Percentiles rank a stretch among this genome's conserved stretches.
Evolutionary conservation across 331 rosid species (phyloP).

Genomic region (Dryas integrifolia): DNA sequence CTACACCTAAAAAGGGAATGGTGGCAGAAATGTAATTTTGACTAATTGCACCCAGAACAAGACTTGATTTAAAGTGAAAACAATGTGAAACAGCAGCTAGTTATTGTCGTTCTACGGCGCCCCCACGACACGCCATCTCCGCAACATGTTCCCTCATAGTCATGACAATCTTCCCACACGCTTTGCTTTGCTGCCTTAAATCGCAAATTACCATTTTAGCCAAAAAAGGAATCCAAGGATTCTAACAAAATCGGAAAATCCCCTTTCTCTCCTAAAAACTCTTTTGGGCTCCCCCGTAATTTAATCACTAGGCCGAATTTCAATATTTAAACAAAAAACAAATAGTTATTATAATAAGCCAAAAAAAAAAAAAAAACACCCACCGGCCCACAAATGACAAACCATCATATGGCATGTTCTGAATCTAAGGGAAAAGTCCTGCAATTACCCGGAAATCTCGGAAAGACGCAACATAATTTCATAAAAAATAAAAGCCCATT

Average conservation of each 20-base stretch:
- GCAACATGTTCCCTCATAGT: constrained; percentile 24
- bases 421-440: constrained; percentile 17
- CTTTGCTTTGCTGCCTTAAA: constrained; percentile 1
- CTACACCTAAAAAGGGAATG: background rate
- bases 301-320: constrained; percentile 8
- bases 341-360: background rate
- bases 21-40: constrained; percentile 29
- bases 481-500: constrained; percentile 24
- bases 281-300: constrained; percentile 1
- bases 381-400: constrained; percentile 30
- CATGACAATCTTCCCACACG: constrained; percentile 15
- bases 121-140: constrained; percentile 35
- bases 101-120: constrained; percentile 1
- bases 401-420: constrained; percentile 31
- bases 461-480: constrained; percentile 25
- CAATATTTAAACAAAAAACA: constrained; percentile 2
- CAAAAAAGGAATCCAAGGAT: constrained; percentile 21
- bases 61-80: background rate
- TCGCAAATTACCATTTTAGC: background rate
- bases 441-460: constrained; percentile 43
- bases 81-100: constrained; percentile 25
- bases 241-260: background rate
- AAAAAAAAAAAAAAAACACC: background rate
- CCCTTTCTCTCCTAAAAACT: background rate
- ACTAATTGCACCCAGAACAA: constrained; percentile 5